Base-by-base conservation (phyloP, 768 basidiomycete species). In the Panus rudis region DNA sequence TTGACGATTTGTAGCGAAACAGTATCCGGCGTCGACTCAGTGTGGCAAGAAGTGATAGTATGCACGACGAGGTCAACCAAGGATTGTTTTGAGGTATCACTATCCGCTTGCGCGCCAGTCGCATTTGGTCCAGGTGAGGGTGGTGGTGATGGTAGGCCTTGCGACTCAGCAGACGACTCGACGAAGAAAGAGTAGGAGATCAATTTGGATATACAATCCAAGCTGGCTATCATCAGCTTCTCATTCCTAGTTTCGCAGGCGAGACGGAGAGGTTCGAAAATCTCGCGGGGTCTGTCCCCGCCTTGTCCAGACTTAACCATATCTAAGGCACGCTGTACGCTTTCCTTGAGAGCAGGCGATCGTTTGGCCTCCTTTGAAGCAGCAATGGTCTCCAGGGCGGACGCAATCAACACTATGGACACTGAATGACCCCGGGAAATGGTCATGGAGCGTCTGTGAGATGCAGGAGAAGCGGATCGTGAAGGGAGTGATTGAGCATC, bases 1-100 rank as follows among this genome's bases (percentile, higher is more conserved):
- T 97, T 98, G 49, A 99, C 91, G 45, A 99, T 92, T 58, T 98
- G 96, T 4, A 99, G 71, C 6, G 93, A 93, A 28, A 98, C 92
- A 4, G 91, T 64, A 53, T 94, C 91, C 2, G 91, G 83, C 0
- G 91, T 89, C 14, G 76, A 73, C 64, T 96, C 92, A 17, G 81
- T 80, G 55, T 96, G 91, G 45, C 89, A 91, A 6, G 90, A 73
- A 3, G 93, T 92, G 59, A 99, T 91, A 37, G 93, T 97, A 62
- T 93, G 84, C 3, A 90, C 87, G 43, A 99, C 92, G 25, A 93
- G 66, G 61, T 98, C 96, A 22, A 97, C 88, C 4, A 99, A 73
- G 2, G 72, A 60, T 41, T 68, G 65, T 28, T 65, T 64, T 32
- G 68, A 66, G n/a, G n/a, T n/a, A n/a, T n/a, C n/a, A n/a, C n/a